phyloP scores from a whole-genome alignment of 108 stramenopile species.

The Cyclotella choctawhatcheeana region DNA sequence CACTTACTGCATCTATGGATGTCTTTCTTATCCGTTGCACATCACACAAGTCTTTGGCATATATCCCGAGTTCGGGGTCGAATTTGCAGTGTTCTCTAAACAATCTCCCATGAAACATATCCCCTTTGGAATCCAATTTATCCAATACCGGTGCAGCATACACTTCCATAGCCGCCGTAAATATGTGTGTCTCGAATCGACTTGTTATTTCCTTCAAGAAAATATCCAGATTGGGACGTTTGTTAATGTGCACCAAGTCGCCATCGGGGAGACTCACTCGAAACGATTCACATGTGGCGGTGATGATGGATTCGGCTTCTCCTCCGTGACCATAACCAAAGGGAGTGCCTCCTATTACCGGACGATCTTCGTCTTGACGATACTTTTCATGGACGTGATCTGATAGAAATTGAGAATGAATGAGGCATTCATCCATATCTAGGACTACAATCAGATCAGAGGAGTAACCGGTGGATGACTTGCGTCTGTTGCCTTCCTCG shows the following conservation, averaged over 20 bases:
- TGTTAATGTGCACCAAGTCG: conserved; percentile 92
- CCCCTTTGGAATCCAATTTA: conserved; percentile 88
- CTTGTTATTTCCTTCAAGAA: conserved; percentile 83
- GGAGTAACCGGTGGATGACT: conserved; percentile 21
- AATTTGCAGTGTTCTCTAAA: conserved; percentile 92
- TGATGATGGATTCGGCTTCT: conserved; percentile 49
- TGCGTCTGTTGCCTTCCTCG: not conserved
- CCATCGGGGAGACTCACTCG: conserved; percentile 78
- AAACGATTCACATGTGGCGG: conserved; percentile 64
- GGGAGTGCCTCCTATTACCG: conserved; percentile 16
- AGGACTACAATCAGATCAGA: conserved; percentile 94
- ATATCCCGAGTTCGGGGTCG: conserved; percentile 73
- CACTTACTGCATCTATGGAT: conserved; percentile 10
- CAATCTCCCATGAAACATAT: conserved; percentile 82
- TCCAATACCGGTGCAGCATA: conserved; percentile 96
- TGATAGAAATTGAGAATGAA: conserved; percentile 94
- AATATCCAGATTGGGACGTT: conserved; percentile 91
- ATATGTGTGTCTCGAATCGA: conserved; percentile 93
- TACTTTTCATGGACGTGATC: conserved; percentile 62
- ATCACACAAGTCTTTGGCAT: conserved; percentile 85
- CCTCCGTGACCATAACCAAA: conserved; percentile 17
- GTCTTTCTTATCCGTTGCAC: conserved; percentile 58
- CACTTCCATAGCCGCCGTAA: conserved; percentile 97
- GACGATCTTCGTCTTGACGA: conserved; percentile 56
- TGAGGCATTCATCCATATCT: conserved; percentile 99